phyloP scores from a whole-genome alignment of 129 eudicot species.

The Helianthus annuus region DNA sequence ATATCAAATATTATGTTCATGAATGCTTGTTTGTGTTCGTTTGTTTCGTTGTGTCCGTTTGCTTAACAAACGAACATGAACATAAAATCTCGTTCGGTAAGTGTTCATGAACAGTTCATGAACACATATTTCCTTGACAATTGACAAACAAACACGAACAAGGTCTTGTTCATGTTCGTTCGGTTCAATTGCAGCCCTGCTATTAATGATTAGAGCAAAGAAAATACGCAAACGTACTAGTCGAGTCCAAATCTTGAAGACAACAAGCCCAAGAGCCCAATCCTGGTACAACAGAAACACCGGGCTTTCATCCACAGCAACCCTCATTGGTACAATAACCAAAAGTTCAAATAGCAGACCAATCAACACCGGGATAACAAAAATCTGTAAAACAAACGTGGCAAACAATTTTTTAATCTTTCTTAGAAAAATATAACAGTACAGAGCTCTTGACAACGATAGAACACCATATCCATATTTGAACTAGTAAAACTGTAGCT shows the following conservation, averaged over 20 bases:
- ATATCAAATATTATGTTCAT: too few species aligned
- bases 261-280: slow-evolving; percentile 86
- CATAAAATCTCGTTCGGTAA: too few species aligned
- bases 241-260: slow-evolving; percentile 87
- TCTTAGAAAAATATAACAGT: slow-evolving; percentile 20
- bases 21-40: too few species aligned
- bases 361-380: slow-evolving; percentile 77
- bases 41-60: too few species aligned
- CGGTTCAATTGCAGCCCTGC: background rate
- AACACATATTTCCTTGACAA: too few species aligned
- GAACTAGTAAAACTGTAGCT: slow-evolving; percentile 57
- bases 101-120: too few species aligned
- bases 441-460: slow-evolving; percentile 80
- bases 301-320: slow-evolving; percentile 86
- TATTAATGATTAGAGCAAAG: background rate
- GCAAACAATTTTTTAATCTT: background rate
- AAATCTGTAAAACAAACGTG: slow-evolving; percentile 49
- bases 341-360: slow-evolving; percentile 87
- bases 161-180: too few species aligned
- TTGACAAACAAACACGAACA: too few species aligned
- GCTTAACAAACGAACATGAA: too few species aligned
- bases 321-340: slow-evolving; percentile 90
- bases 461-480: slow-evolving; percentile 83
- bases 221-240: slow-evolving; percentile 46
- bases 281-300: slow-evolving; percentile 87